phyloP scores from a whole-genome alignment of 495 filamentous ascomycete species.

The Friedmanniomyces simplex region DNA sequence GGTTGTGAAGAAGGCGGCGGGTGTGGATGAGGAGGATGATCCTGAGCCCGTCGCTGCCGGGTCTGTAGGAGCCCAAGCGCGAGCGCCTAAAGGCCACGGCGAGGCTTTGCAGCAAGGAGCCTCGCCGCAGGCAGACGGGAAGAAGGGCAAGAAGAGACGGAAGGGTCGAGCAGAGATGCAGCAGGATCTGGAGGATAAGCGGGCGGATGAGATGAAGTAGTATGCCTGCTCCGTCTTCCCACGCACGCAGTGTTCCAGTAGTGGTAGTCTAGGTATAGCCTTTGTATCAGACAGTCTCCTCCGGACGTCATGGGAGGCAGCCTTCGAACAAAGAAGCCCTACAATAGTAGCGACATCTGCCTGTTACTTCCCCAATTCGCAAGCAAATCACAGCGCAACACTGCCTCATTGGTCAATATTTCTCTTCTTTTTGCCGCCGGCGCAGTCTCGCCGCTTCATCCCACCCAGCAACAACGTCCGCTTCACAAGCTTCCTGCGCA shows the following conservation, averaged over 20 bases:
- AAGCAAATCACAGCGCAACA: background rate
- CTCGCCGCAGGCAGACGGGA: background rate
- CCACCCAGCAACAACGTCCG: background rate
- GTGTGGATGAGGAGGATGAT: background rate
- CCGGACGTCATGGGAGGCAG: background rate
- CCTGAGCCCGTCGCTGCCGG: background rate
- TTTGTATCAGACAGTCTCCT: background rate
- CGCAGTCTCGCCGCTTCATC: too few species aligned
- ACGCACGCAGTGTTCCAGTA: too few species aligned
- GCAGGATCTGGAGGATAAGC: constrained; percentile 7
- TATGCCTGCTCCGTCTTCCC: background rate
- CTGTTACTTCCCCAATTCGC: background rate
- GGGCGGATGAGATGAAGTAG: constrained; percentile 16
- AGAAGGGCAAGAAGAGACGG: constrained; percentile 11
- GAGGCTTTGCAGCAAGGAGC: constrained; percentile 1
- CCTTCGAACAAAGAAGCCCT: background rate
- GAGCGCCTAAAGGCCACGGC: background rate
- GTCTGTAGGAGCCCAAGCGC: background rate
- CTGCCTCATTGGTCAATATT: background rate
- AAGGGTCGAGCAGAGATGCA: constrained; percentile 1
- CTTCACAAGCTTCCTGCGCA: background rate
- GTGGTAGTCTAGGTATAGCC: background rate
- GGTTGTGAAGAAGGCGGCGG: background rate
- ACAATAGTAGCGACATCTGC: background rate
- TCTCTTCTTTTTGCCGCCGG: background rate